Conservation (phyloP, 2,329 filamentous ascomycete genomes). For the Botryotinia convoluta region DNA sequence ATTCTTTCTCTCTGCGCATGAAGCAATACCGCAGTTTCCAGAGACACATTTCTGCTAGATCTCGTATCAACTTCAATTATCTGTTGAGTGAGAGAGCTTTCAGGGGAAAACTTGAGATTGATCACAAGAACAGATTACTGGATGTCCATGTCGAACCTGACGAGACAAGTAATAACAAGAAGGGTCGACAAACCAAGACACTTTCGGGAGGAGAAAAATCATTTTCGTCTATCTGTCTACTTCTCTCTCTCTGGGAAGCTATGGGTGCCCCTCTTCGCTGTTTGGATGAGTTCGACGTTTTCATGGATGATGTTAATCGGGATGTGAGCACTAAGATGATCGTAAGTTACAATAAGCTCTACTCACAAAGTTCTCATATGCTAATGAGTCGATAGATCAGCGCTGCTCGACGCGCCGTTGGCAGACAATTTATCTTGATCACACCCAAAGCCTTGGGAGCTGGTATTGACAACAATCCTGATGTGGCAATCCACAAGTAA, state of each 20-base stretch:
- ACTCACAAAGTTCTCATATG: not conserved
- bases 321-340: constrained; percentile 93
- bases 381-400: constrained; percentile 56
- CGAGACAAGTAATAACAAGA: constrained; percentile 64
- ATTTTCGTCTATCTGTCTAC: constrained; percentile 91
- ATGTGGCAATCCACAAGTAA: constrained; percentile 77
- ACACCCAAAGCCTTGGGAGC: constrained; percentile 81
- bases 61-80: constrained; percentile 82
- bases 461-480: constrained; percentile 54
- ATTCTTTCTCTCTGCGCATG: constrained; percentile 66
- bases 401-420: constrained; percentile 81
- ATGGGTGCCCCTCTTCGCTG: constrained; percentile 96
- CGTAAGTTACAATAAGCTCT: constrained; percentile 49
- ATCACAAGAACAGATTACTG: constrained; percentile 72
- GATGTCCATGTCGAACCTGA: constrained; percentile 74
- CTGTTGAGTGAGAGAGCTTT: constrained; percentile 87
- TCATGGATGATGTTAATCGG: constrained; percentile 97
- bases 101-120: constrained; percentile 73
- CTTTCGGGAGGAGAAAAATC: constrained; percentile 96
- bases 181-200: constrained; percentile 82
- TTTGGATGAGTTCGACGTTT: constrained; percentile 97
- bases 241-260: constrained; percentile 93
- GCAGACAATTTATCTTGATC: constrained; percentile 92
- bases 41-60: constrained; percentile 77
- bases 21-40: constrained; percentile 80